These are phyloP conservation scores for Ormosia emarginata DNA, from an alignment of 306 rosid genomes.

Conservation along the genomic window DNA sequence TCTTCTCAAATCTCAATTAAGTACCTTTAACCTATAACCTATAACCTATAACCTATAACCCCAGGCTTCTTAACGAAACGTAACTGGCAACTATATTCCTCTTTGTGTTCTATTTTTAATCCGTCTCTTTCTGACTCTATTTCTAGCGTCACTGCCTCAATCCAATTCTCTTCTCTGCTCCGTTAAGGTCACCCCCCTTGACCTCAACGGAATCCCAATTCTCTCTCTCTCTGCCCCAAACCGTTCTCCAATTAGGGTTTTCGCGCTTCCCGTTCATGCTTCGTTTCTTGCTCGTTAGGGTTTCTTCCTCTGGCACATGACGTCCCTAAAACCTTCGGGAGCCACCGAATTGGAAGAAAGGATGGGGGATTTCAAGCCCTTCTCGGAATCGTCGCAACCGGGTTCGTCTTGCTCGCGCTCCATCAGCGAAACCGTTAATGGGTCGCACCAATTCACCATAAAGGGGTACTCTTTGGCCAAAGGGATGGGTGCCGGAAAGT, in stretches of 20 bases:
- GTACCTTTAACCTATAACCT: no score
- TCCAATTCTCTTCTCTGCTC: not conserved
- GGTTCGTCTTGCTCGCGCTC: slow-evolving; percentile 67
- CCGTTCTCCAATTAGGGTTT: slow-evolving; percentile 22
- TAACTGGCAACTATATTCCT: no score
- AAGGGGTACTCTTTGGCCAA: slow-evolving; percentile 86
- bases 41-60: not conserved
- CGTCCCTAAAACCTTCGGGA: slow-evolving; percentile 7
- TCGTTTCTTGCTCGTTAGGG: slow-evolving; percentile 15
- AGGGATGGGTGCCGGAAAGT: slow-evolving; percentile 87
- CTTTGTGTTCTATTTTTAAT: no score
- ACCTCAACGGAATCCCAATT: not conserved
- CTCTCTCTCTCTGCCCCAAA: not conserved
- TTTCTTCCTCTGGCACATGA: not conserved
- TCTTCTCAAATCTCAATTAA: no score
- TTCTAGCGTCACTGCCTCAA: not conserved
- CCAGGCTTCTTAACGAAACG: not conserved
- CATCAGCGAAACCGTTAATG: slow-evolving; percentile 75
- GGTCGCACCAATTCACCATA: slow-evolving; percentile 73
- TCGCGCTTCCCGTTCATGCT: not conserved
- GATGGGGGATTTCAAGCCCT: slow-evolving; percentile 45
- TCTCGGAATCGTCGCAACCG: slow-evolving; percentile 21
- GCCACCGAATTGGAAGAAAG: slow-evolving; percentile 29
- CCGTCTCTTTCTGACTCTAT: not conserved
- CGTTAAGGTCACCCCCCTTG: not conserved